Evolutionary conservation across 2,329 filamentous ascomycete species (phyloP), one percentile per base, ranked within the genome.

Genomic region (Cordyceps cateniannulata): DNA sequence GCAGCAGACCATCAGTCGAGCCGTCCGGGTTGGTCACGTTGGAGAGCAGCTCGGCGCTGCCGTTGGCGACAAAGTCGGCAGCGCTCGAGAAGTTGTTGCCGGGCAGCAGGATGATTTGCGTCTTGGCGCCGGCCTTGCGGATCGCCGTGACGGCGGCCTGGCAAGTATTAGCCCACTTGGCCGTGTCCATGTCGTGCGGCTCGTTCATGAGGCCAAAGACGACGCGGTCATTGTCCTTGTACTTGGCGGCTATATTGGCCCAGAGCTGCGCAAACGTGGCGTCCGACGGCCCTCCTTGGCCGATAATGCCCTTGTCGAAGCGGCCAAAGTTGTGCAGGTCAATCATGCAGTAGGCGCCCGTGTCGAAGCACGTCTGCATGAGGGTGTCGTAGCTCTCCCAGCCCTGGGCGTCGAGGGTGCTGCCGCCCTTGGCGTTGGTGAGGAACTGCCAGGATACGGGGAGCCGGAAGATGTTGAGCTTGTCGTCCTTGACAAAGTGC

Each of bases 171-270:
- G 82, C 84, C 86, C 86, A 89, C 1, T 73, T 70, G 27, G 68
- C 70, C 64, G 87, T 76, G 66, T 85, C 79, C 60, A 83, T 71
- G 57, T 85, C 81, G 69, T 88, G 84, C 7, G 86, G 86, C 72
- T 86, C 87, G 72, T 89, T 90, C 85, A 89, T 89, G 49, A 89
- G 69, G 16, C 85, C 85, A 65, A 89, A 87, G 3, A 82, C 76
- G 27, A 89, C 72, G 62, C 81, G 83, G 42, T 76, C 69, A 54
- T 84, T 72, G 6, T 68, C 67, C 24, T 76, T 78, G 70, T 89
- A 89, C 68, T 84, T 83, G 1, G 72, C 75, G 1, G 86, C 86
- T 5, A 86, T 70, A 62, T 81, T 75, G 1, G 68, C 70, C 86
- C 86, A 89, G 5, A 89, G 71, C 47, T 73, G 74, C 3, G 78